phyloP scores from a whole-genome alignment of 768 basidiomycete genomes.

The Phylloporus sp. region DNA sequence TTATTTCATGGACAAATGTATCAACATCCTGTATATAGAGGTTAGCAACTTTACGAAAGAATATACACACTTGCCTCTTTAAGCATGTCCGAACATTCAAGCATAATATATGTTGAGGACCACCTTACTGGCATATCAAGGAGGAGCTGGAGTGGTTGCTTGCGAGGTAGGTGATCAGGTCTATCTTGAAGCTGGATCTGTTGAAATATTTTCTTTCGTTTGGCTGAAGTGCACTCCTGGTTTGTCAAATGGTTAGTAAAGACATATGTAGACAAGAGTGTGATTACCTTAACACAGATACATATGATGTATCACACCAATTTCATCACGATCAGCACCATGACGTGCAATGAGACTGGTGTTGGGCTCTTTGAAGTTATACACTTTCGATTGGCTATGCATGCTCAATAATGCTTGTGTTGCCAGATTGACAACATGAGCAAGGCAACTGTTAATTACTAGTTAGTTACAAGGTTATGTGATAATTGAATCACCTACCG shows the following conservation, averaged over 20 bases:
- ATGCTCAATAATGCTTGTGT: background rate
- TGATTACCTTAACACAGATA: background rate
- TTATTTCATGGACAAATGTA: no score
- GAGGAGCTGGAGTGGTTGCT: background rate
- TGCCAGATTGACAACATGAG: conserved; percentile 1
- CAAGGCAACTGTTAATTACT: background rate
- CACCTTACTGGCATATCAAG: background rate
- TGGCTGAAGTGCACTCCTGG: background rate
- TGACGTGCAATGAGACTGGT: background rate
- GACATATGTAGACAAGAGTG: no score
- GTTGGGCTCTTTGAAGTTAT: background rate
- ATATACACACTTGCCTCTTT: background rate
- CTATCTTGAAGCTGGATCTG: background rate
- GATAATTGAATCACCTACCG: background rate
- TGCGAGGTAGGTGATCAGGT: background rate
- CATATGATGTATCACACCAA: background rate
- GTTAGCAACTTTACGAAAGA: background rate
- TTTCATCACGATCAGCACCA: background rate
- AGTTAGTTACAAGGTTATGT: background rate
- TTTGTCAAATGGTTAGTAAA: no score
- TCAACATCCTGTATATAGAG: no score
- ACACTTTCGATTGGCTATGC: background rate
- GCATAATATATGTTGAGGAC: background rate
- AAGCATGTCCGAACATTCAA: background rate
- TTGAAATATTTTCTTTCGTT: background rate